A percentile compares a stretch with the other conserved stretches of the same genome.
phyloP scores from a whole-genome alignment of 331 rosid genomes.

The Malus hybrid region DNA sequence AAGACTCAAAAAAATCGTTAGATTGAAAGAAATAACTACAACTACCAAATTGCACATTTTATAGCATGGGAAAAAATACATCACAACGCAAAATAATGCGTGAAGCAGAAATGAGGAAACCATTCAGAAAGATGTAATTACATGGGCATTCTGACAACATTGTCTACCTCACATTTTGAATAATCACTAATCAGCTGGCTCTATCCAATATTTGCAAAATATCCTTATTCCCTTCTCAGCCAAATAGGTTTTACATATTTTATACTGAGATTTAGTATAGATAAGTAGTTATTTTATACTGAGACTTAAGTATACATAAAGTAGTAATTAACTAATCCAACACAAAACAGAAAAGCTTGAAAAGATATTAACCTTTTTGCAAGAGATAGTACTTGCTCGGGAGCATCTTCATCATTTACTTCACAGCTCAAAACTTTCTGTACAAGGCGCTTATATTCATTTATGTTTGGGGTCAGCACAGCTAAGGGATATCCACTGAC shows the following conservation, averaged over 20 bases:
- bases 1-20: not conserved
- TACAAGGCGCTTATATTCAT: slow-evolving; percentile 80
- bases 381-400: slow-evolving; percentile 56
- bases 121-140: not conserved
- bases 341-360: not conserved
- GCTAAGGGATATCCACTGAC: slow-evolving; percentile 74
- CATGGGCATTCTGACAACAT: not conserved
- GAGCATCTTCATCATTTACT: slow-evolving; percentile 42
- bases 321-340: not conserved
- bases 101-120: not conserved
- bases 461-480: slow-evolving; percentile 81
- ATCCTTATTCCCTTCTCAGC: not conserved
- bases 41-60: not conserved
- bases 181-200: not conserved
- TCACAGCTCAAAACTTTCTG: slow-evolving; percentile 53
- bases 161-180: not conserved
- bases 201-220: not conserved
- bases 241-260: not conserved
- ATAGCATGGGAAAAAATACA: not conserved
- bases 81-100: not conserved
- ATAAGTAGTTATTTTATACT: not conserved
- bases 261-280: not conserved
- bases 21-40: not conserved
- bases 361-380: slow-evolving; percentile 45
- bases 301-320: not conserved